Evolutionary conservation across 164 flowering plant genomes (phyloP).

Genomic region (Macadamia integrifolia): DNA sequence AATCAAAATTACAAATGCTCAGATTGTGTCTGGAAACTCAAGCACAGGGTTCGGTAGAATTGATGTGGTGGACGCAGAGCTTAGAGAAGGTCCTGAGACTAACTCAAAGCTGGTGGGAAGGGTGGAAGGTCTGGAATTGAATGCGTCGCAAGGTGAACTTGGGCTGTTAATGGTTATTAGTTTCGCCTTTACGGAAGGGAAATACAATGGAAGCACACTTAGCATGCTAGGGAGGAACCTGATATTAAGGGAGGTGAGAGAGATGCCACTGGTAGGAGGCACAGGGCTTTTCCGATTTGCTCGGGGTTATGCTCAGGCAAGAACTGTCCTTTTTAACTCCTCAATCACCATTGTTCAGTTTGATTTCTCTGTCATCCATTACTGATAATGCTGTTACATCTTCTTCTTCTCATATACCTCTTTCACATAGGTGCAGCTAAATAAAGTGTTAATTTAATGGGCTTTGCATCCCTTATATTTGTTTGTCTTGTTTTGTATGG

Average conservation of each 20-base stretch:
- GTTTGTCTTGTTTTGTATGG: no score
- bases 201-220: neutral
- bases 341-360: neutral
- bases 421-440: no score
- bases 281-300: neutral
- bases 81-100: neutral
- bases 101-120: neutral
- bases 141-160: neutral
- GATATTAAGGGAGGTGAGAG: neutral
- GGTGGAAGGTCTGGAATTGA: neutral
- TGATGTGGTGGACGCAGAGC: neutral
- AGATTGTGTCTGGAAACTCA: neutral
- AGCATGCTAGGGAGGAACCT: neutral
- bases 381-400: no score
- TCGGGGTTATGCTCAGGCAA: neutral
- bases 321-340: neutral
- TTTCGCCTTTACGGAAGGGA: neutral
- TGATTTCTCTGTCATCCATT: neutral
- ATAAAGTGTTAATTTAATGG: no score
- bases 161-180: neutral
- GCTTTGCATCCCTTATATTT: no score
- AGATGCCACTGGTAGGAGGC: neutral
- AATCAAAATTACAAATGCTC: no score
- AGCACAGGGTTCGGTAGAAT: neutral
- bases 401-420: no score